phyloP scores from a whole-genome alignment of 345 rosid genomes.

The Eucalyptus tenuipes region DNA sequence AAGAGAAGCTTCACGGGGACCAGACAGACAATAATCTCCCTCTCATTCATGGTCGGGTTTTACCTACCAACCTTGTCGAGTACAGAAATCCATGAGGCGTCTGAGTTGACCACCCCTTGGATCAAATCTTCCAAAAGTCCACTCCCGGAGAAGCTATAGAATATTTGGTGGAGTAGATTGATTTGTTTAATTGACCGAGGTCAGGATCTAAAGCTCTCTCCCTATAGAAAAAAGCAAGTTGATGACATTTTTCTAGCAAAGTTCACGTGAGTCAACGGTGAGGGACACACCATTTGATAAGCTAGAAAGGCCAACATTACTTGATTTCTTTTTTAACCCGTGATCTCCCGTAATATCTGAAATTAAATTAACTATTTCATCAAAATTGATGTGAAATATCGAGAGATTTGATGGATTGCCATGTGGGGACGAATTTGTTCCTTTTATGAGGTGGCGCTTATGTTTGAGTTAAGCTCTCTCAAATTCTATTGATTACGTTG shows the following conservation, averaged over 20 bases:
- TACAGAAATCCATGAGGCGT: neutral
- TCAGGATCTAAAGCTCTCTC: neutral
- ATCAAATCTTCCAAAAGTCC: neutral
- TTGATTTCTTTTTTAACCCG: neutral
- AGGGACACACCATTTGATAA: neutral
- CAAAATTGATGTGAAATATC: fast-evolving
- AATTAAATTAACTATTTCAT: neutral
- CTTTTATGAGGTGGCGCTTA: neutral
- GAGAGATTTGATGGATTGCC: neutral
- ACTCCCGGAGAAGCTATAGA: neutral
- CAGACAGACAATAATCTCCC: too few species aligned
- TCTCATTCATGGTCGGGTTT: neutral
- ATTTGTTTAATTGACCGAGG: neutral
- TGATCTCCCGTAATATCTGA: neutral
- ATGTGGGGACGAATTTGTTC: fast-evolving
- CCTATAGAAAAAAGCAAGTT: neutral
- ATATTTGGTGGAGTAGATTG: neutral
- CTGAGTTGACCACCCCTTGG: neutral
- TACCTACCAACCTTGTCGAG: neutral
- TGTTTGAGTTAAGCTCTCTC: neutral
- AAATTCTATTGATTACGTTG: fast-evolving
- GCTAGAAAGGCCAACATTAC: neutral
- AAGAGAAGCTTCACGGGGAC: neutral
- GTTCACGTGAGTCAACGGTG: neutral
- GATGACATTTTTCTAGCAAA: neutral